Evolutionary conservation across 2,329 filamentous ascomycete genomes (phyloP).

Genomic region (Dothistroma pini): DNA sequence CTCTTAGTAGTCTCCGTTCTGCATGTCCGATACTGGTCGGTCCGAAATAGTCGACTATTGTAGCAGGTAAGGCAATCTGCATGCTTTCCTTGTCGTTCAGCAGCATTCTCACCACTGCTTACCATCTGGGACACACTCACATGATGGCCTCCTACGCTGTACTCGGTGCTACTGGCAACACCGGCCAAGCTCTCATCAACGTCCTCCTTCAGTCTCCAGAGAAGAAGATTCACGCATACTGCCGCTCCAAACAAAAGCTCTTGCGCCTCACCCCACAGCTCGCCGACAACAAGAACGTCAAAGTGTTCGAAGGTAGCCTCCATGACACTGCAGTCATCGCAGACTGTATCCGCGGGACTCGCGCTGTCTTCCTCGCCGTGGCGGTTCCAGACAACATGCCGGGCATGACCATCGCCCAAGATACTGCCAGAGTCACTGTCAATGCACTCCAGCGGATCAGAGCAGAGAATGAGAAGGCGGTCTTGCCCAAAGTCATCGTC

Average conservation of each 20-base stretch:
- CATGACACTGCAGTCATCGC: constrained; percentile 39
- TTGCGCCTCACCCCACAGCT: constrained; percentile 34
- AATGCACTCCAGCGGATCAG: constrained; percentile 38
- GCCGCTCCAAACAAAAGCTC: constrained; percentile 44
- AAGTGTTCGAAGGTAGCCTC: constrained; percentile 38
- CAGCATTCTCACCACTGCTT: background rate
- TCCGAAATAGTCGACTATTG: background rate
- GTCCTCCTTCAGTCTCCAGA: constrained; percentile 37
- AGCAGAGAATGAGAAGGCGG: constrained; percentile 7
- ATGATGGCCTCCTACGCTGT: constrained; percentile 23
- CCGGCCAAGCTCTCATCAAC: constrained; percentile 42
- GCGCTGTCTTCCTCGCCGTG: constrained; percentile 34
- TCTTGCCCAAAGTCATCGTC: constrained; percentile 39
- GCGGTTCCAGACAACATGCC: constrained; percentile 33
- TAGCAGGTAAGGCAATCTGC: background rate
- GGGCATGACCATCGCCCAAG: constrained; percentile 31
- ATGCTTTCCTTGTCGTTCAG: background rate
- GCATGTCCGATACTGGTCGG: background rate
- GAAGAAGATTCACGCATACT: constrained; percentile 42
- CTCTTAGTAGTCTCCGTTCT: background rate
- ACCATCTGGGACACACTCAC: background rate
- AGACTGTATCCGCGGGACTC: constrained; percentile 36
- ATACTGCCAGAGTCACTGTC: constrained; percentile 38
- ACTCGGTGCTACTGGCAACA: constrained; percentile 38
- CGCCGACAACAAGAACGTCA: constrained; percentile 14